A percentile compares a stretch with the other conserved stretches of the same genome.
phyloP scores from a whole-genome alignment of 2,329 filamentous ascomycete species.

The Pseudogymnoascus sp. region DNA sequence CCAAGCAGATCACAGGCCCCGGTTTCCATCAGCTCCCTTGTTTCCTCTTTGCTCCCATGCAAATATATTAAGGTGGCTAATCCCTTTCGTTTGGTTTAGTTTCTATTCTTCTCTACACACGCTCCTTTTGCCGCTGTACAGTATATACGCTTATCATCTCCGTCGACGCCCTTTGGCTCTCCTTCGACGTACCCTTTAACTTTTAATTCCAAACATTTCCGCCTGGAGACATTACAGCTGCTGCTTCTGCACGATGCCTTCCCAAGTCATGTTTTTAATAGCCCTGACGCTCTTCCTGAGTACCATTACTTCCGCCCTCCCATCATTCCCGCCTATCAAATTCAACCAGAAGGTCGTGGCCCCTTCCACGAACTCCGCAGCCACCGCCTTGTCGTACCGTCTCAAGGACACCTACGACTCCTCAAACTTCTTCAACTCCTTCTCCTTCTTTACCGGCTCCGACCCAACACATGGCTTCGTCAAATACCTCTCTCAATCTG shows the following conservation, averaged over 20 bases:
- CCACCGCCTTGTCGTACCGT: conserved; percentile 28
- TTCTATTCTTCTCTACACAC: not conserved
- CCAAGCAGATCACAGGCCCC: not conserved
- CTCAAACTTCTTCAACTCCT: conserved; percentile 39
- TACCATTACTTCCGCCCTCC: not conserved
- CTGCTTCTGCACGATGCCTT: not conserved
- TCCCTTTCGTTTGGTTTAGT: conserved; percentile 1
- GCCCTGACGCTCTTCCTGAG: not conserved
- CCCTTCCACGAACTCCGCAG: not conserved
- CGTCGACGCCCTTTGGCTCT: not conserved
- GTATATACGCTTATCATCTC: not conserved
- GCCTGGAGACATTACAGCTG: not conserved
- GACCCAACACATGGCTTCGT: conserved; percentile 66
- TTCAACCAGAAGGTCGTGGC: not conserved
- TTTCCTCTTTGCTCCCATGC: not conserved
- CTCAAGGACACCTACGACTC: conserved; percentile 38
- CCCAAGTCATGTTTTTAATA: not conserved
- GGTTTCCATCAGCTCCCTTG: not conserved
- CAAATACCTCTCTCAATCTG: conserved; percentile 44
- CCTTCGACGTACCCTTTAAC: not conserved
- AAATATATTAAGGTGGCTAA: not conserved
- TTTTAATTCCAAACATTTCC: not conserved
- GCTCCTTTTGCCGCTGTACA: not conserved
- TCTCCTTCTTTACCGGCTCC: conserved; percentile 41
- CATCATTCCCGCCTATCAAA: not conserved